Conservation (phyloP, 2,329 filamentous ascomycete genomes). For the Diaporthe citri region DNA sequence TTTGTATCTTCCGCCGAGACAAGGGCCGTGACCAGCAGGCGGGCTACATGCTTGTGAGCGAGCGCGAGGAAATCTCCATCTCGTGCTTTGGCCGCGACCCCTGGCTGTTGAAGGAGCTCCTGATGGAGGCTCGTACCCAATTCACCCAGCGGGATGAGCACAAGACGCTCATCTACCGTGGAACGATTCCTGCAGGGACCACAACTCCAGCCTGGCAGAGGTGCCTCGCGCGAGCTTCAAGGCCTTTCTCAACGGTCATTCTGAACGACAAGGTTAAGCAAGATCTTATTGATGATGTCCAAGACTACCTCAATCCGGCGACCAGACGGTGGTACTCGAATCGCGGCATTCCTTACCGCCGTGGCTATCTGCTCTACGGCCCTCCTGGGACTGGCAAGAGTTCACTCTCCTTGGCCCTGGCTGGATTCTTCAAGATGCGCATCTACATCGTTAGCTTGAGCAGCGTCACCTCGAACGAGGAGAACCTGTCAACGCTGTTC, state of each 20-base stretch:
- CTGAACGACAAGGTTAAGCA: constrained; percentile 72
- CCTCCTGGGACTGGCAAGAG: constrained; percentile 86
- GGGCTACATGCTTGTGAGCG: constrained; percentile 56
- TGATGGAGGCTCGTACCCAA: constrained; percentile 67
- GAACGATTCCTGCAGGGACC: constrained; percentile 56
- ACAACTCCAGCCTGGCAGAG: constrained; percentile 69
- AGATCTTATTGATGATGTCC: constrained; percentile 70
- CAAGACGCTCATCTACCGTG: constrained; percentile 76
- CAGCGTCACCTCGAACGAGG: constrained; percentile 73
- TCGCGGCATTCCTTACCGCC: constrained; percentile 85
- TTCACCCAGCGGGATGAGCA: constrained; percentile 70
- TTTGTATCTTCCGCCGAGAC: constrained; percentile 69
- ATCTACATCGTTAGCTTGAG: constrained; percentile 81
- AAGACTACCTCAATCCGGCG: constrained; percentile 72
- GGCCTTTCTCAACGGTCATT: constrained; percentile 75
- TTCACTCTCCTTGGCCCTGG: constrained; percentile 77
- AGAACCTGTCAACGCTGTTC: constrained; percentile 74
- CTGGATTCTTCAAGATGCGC: constrained; percentile 76
- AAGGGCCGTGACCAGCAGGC: constrained; percentile 58
- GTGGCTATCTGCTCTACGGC: constrained; percentile 85
- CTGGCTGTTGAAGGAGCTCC: constrained; percentile 70
- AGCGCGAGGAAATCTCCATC: constrained; percentile 70
- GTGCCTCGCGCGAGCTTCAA: constrained; percentile 70
- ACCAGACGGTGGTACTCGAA: constrained; percentile 85
- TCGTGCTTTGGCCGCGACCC: constrained; percentile 74